These are phyloP conservation scores for Huntiella omanensis DNA, from an alignment of 2,329 filamentous ascomycete genomes.

Conservation along the genomic window DNA sequence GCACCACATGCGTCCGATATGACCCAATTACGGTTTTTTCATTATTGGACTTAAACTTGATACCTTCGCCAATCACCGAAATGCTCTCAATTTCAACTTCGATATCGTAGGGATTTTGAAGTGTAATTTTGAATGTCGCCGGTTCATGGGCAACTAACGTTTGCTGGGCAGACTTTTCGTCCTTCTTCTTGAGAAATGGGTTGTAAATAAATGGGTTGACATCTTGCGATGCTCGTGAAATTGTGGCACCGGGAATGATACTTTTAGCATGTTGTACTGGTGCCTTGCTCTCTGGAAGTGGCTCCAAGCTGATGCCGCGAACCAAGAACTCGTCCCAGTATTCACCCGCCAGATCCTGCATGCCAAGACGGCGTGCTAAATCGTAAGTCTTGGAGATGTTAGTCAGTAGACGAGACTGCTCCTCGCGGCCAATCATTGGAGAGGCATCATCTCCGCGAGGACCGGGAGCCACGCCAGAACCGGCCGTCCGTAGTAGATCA, in stretches of 20 bases:
- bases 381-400: slow-evolving; percentile 72
- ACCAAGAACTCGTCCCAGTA: slow-evolving; percentile 97
- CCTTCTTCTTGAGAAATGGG: slow-evolving; percentile 57
- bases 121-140: slow-evolving; percentile 58
- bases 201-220: slow-evolving; percentile 89
- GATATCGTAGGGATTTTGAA: slow-evolving; percentile 91
- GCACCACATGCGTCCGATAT: slow-evolving; percentile 63
- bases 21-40: slow-evolving; percentile 56
- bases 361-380: slow-evolving; percentile 57
- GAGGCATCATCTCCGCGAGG: slow-evolving; percentile 49
- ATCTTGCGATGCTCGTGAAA: slow-evolving; percentile 35
- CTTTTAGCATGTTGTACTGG: slow-evolving; percentile 47
- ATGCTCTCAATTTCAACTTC: slow-evolving; percentile 78
- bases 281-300: slow-evolving; percentile 36
- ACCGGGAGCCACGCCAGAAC: slow-evolving; percentile 59
- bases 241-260: slow-evolving; percentile 30
- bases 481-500: slow-evolving; percentile 63
- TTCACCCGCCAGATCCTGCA: slow-evolving; percentile 52
- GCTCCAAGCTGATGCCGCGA: slow-evolving; percentile 53
- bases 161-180: slow-evolving; percentile 40
- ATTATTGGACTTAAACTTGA: slow-evolving; percentile 46
- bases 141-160: slow-evolving; percentile 63
- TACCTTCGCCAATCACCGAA: slow-evolving; percentile 52
- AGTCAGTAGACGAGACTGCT: slow-evolving; percentile 66
- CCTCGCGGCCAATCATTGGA: slow-evolving; percentile 55